phyloP scores from a whole-genome alignment of 1,284 basidiomycete species.

The Ustanciosporium gigantosporum region DNA sequence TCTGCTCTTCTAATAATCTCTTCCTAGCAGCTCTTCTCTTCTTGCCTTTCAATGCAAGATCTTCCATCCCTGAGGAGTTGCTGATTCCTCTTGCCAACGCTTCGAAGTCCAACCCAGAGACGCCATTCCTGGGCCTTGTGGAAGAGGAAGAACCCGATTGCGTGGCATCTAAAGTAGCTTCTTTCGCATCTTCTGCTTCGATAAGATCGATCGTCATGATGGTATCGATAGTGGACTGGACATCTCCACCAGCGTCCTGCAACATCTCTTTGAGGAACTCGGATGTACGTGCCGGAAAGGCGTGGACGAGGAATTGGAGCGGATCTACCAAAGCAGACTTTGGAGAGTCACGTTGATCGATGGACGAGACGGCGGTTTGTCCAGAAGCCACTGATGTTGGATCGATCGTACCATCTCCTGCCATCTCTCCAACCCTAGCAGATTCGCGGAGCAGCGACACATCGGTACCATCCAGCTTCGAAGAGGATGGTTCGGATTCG shows the following conservation, averaged over 20 bases:
- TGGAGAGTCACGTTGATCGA: not conserved
- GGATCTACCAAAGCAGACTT: conserved; percentile 19
- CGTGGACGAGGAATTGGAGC: conserved; percentile 38
- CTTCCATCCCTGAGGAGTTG: not conserved
- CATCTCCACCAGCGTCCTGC: conserved; percentile 27
- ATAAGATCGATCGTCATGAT: conserved; percentile 48
- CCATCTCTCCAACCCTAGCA: conserved; percentile 4
- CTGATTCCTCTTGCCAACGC: conserved; percentile 20
- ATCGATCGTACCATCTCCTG: conserved; percentile 2
- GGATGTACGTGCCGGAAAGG: conserved; percentile 37
- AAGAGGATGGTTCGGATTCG: conserved; percentile 8
- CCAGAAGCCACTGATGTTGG: not conserved
- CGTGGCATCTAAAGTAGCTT: conserved; percentile 2
- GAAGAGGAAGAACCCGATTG: not conserved
- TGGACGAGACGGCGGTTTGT: not conserved
- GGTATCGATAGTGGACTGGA: conserved; percentile 44
- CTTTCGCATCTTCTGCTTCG: conserved; percentile 31
- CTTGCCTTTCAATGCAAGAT: conserved; percentile 27
- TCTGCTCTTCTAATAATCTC: conserved; percentile 23
- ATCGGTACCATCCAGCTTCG: conserved; percentile 3
- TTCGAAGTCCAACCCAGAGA: conserved; percentile 47
- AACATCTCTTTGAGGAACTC: conserved; percentile 41
- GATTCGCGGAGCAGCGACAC: no score
- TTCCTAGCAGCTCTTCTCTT: conserved; percentile 31
- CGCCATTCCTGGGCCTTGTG: no score